Evolutionary conservation across 2,329 filamentous ascomycete genomes (phyloP), one percentile per base, ranked within the genome.

Genomic region (Neofusicoccum kwambonambiense): DNA sequence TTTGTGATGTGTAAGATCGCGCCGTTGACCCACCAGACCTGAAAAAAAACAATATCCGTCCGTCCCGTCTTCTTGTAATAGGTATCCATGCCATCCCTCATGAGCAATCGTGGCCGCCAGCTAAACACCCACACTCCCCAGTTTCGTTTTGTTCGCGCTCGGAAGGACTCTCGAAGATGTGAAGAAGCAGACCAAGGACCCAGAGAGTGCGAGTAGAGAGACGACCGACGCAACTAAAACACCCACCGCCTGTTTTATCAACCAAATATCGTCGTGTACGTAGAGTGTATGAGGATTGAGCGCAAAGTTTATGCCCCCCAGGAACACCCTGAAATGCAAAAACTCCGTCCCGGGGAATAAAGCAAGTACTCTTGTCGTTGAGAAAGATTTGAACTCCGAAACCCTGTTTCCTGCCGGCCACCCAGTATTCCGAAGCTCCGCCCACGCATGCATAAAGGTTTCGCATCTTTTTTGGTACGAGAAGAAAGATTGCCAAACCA

Each of bases 261-360:
- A 60, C 41, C 56, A 22, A 47, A 60, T 34, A 60, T 47, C 31
- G 34, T 60, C 56, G 42, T 60, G 56, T 60, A 49, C 56, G 56
- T 47, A 60, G 56, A 58, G 56, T 60, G 56, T 47, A 45, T 47
- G 42, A 56, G 35, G 54, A 47, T 22, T 47, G 56, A 60, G 56
- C 56, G 42, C 41, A 47, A 60, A 22, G 56, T 60, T 47, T n/a
- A 49, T 62, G 45, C 58, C 58, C 45, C 75, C 37, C 74, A 73
- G 72, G 69, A 73, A 78, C 75, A 77, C 76, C 76, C 56, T 74
- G 68, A 73, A 77, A 78, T 78, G 76, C 76, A 76, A 74, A 74
- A 78, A 78, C 76, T 77, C 56, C 76, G 75, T 60, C 27, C 56
- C 56, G 19, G 56, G 56, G 56, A 60, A 60, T 60, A 60, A 58